These are phyloP conservation scores for Clarireedia paspali DNA, from an alignment of 2,329 filamentous ascomycete species.

Conservation along the genomic window DNA sequence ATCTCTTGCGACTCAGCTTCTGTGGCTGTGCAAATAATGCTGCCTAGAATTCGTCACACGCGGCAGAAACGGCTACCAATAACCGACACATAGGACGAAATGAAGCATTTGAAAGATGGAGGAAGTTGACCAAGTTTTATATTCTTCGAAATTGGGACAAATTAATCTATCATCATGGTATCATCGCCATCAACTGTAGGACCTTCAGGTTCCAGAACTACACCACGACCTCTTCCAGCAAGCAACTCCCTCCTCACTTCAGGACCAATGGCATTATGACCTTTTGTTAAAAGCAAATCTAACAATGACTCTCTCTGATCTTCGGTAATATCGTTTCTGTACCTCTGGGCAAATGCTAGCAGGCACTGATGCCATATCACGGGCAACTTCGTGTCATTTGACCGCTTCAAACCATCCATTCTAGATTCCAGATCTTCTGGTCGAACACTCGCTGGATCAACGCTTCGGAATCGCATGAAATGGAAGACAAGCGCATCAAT, in stretches of 20 bases:
- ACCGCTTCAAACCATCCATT: constrained; percentile 42
- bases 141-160: background rate
- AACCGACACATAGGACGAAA: background rate
- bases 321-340: constrained; percentile 92
- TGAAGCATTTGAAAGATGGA: background rate
- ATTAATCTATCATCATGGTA: constrained; percentile 68
- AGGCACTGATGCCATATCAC: constrained; percentile 96
- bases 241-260: constrained; percentile 85
- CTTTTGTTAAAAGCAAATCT: constrained; percentile 76
- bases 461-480: constrained; percentile 79
- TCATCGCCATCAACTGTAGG: constrained; percentile 68
- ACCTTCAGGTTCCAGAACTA: constrained; percentile 53
- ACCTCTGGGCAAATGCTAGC: constrained; percentile 85
- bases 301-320: constrained; percentile 87
- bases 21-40: background rate
- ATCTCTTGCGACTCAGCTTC: background rate
- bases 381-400: constrained; percentile 62
- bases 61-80: background rate
- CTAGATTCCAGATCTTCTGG: constrained; percentile 41
- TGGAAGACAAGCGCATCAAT: constrained; percentile 94
- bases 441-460: constrained; percentile 50
- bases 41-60: background rate
- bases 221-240: constrained; percentile 78
- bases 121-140: background rate
- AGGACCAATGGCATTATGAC: constrained; percentile 81